Conservation (phyloP, 164 flowering plant species). For the Litsea cubeba region DNA sequence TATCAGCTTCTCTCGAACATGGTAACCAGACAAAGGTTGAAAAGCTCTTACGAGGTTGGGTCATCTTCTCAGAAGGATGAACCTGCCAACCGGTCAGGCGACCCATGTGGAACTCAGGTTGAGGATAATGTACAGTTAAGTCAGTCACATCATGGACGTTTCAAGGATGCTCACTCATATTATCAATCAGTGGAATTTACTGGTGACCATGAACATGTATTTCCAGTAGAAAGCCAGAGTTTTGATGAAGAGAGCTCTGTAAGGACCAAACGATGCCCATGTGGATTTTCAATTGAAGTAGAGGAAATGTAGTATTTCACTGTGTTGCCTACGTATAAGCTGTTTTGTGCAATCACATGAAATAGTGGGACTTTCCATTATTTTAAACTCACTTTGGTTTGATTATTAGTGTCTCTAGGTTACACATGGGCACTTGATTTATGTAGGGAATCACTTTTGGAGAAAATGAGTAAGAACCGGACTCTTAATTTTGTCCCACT, state of each 20-base stretch:
- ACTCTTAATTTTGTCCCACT: too few relatives aligned
- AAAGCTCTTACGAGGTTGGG: constrained; percentile 38
- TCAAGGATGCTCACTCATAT: neutral
- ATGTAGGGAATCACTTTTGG: too few relatives aligned
- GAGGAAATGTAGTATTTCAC: constrained; percentile 59
- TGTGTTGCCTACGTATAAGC: neutral
- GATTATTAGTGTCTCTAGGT: too few relatives aligned
- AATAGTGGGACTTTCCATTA: neutral
- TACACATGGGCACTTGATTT: too few relatives aligned
- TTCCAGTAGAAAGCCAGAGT: constrained; percentile 48
- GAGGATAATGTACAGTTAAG: constrained; percentile 11
- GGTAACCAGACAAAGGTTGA: constrained; percentile 75
- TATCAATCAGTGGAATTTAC: neutral
- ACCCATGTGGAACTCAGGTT: neutral
- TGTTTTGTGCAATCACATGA: neutral
- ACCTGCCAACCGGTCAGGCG: constrained; percentile 11
- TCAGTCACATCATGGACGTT: constrained; percentile 10
- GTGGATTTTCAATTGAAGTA: constrained; percentile 78
- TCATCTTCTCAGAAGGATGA: constrained; percentile 16
- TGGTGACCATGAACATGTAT: constrained; percentile 70
- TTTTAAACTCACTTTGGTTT: too few relatives aligned
- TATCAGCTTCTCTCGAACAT: constrained; percentile 90
- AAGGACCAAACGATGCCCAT: constrained; percentile 66
- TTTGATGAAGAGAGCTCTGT: constrained; percentile 46
- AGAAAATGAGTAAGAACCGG: too few relatives aligned